Base-by-base conservation (phyloP, 192 early-diverging fungal species). In the Coemansia sp. region DNA sequence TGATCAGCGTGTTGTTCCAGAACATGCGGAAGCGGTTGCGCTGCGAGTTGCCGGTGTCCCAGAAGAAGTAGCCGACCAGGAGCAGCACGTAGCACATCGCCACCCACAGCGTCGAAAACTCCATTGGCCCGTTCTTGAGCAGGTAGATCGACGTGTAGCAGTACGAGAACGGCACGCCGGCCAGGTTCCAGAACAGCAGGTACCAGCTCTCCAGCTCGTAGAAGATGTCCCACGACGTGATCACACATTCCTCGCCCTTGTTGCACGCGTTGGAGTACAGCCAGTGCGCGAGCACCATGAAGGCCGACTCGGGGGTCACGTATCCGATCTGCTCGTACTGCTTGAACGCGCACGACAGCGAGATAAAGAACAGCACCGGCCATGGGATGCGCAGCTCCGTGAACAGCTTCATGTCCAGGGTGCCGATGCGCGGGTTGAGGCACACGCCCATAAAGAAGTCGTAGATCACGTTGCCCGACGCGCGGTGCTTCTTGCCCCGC, bases 391-490 rank as follows among this genome's bases (percentile, higher is more conserved):
- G 87, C 61, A 98, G 86, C 84, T 98, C 96, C 55, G 88, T 88
- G 66, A 98, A 92, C 76, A 90, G 93, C 85, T 98, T 98, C 79
- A 98, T 82, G 69, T 98, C 96, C 50, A 96, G 89, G 5, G 75
- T 63, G 49, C 87, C 88, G 64, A 94, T 76, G 60, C 95, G 89
- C 56, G 96, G 96, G 84, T 99, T 97, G 63, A 99, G 85, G 75
- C 96, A 95, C 63, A 95, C 85, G 40, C 96, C 96, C 66, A 99
- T 96, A 77, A 92, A 95, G 73, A 93, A 97, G 75, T 97, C 94
- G 80, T 99, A 97, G 56, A 94, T 64, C 22, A 83, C 56, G 82
- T 93, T 94, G 38, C 94, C 93, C 29, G 93, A 82, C 1, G 75
- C 75, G 51, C 79, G 73, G 74, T 82, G 79, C 74, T 76, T 89